A percentile compares a stretch with the other conserved stretches of the same genome.
Conservation (phyloP, 495 filamentous ascomycete genomes). For the Xylaria nigripes region DNA sequence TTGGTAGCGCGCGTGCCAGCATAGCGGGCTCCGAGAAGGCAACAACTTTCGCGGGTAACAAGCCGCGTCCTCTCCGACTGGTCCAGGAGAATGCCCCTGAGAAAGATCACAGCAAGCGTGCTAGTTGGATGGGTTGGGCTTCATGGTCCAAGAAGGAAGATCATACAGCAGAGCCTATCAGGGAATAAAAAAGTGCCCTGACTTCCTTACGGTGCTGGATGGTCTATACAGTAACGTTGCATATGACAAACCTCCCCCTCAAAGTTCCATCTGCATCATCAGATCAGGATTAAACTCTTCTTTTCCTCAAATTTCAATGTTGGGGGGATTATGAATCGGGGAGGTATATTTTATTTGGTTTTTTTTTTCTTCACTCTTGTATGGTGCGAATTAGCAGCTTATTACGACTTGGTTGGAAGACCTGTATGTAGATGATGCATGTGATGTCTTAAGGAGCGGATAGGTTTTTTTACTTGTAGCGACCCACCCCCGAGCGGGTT, state of each 20-base stretch:
- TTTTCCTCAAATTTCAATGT: not conserved
- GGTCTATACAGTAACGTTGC: not conserved
- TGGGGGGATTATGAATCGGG: not conserved
- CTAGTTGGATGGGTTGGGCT: constrained; percentile 52
- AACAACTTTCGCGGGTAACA: constrained; percentile 57
- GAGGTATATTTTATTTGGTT: not conserved
- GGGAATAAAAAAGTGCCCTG: not conserved
- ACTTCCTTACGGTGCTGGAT: not conserved
- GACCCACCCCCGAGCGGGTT: no score
- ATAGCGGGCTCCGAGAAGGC: constrained; percentile 55
- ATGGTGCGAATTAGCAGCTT: not conserved
- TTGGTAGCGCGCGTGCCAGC: constrained; percentile 44
- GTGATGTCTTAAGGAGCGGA: no score
- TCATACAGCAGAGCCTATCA: constrained; percentile 14
- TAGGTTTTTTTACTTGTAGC: no score
- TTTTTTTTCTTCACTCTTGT: constrained; percentile 1
- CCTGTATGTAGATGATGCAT: not conserved
- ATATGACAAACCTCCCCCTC: not conserved
- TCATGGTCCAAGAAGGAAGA: constrained; percentile 37
- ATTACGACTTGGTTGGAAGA: not conserved
- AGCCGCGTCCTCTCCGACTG: constrained; percentile 74
- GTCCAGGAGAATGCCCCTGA: constrained; percentile 56
- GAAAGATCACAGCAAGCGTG: constrained; percentile 38
- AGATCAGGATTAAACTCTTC: not conserved
- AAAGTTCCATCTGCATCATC: not conserved